These are phyloP conservation scores for Trichoderma gamsii DNA, from an alignment of 495 filamentous ascomycete genomes.

Conservation along the genomic window DNA sequence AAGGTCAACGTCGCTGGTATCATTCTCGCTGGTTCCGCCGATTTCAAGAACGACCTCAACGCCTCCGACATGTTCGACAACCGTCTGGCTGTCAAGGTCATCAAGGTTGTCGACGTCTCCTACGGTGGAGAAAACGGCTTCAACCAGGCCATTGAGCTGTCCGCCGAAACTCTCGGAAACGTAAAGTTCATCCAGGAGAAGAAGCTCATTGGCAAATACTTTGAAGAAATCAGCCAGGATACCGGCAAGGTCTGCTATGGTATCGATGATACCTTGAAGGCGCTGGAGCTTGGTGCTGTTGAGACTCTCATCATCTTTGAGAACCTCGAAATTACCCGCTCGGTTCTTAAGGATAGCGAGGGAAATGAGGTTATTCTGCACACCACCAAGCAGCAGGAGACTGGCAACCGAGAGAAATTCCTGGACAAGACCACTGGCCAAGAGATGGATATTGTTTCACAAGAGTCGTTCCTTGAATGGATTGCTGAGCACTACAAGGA, in stretches of 20 bases:
- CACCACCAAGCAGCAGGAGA: slow-evolving; percentile 80
- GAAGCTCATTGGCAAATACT: slow-evolving; percentile 97
- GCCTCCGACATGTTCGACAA: slow-evolving; percentile 95
- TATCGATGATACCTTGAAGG: slow-evolving; percentile 94
- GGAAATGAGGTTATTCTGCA: slow-evolving; percentile 70
- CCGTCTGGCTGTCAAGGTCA: slow-evolving; percentile 87
- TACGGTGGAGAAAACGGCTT: slow-evolving; percentile 99
- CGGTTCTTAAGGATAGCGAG: slow-evolving; percentile 71
- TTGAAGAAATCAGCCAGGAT: slow-evolving; percentile 96
- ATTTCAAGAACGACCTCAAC: slow-evolving; percentile 99
- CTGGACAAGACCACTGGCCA: slow-evolving; percentile 90
- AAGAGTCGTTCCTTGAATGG: slow-evolving; percentile 93
- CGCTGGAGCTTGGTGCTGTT: slow-evolving; percentile 90
- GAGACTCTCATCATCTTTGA: slow-evolving; percentile 97
- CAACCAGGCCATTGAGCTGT: slow-evolving; percentile 96
- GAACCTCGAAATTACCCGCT: slow-evolving; percentile 90
- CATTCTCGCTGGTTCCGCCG: slow-evolving; percentile 91
- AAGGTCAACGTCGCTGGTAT: slow-evolving; percentile 95
- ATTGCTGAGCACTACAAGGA: slow-evolving; percentile 96
- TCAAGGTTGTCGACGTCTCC: slow-evolving; percentile 97
- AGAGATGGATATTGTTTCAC: slow-evolving; percentile 88
- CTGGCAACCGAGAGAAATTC: slow-evolving; percentile 69
- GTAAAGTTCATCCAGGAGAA: slow-evolving; percentile 99
- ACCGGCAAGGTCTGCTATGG: slow-evolving; percentile 95
- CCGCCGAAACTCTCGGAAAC: slow-evolving; percentile 92